Base-by-base conservation (phyloP, 31 red algal species). In the Odonthalia washingtoniensis region DNA sequence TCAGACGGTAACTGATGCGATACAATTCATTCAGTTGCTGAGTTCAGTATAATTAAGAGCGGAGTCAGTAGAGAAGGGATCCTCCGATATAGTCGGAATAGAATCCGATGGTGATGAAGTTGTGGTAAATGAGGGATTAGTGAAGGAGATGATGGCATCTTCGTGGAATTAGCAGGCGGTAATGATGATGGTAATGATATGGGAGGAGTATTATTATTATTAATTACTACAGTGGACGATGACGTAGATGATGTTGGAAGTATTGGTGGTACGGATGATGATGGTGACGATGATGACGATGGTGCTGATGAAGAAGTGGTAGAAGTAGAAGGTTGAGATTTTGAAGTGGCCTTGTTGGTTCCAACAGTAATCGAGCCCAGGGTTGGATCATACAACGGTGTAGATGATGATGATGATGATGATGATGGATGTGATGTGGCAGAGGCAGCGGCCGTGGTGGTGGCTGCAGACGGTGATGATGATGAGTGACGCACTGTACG, bases 401-500 rank as follows among this genome's bases (percentile, higher is more conserved):
- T n/a, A n/a, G n/a, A n/a, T n/a, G n/a, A n/a, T n/a, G n/a, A n/a
- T n/a, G n/a, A n/a, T n/a, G n/a, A n/a, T n/a, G n/a, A n/a, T n/a
- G n/a, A 24, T 14, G 52, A n/a, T n/a, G n/a, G n/a, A n/a, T n/a
- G n/a, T n/a, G n/a, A n/a, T n/a, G n/a, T n/a, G n/a, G n/a, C n/a
- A n/a, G n/a, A n/a, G n/a, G n/a, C n/a, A n/a, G n/a, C n/a, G n/a
- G n/a, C n/a, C n/a, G n/a, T n/a, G n/a, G n/a, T n/a, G n/a, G n/a
- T n/a, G n/a, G n/a, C n/a, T n/a, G n/a, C n/a, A n/a, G n/a, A n/a
- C n/a, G n/a, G n/a, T 18, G 63, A 69, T 49, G 64, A 60, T 30
- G 80, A 67, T 62, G 53, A 33, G 41, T 85, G 82, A 49, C 70
- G 82, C 66, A 75, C 75, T 67, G 72, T 89, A 44, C 86, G 75